phyloP scores from a whole-genome alignment of 2,329 filamentous ascomycete genomes.

The Fusarium sp. region DNA sequence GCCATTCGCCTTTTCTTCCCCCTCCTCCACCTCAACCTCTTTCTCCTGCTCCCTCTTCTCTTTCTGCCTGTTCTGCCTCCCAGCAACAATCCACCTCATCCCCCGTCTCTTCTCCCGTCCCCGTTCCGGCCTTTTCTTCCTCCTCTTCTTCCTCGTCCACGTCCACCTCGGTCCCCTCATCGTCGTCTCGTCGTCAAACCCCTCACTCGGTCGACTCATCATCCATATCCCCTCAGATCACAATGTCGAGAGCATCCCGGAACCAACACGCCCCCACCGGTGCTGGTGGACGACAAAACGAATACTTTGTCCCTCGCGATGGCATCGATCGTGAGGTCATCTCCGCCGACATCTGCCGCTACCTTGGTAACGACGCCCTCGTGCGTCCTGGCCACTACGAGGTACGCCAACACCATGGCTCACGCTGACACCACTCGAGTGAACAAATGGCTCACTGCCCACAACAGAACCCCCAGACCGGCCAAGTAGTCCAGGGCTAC shows the following conservation, averaged over 20 bases:
- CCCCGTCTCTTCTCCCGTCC: constrained; percentile 35
- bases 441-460: constrained; percentile 42
- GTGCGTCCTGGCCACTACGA: constrained; percentile 81
- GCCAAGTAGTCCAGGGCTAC: constrained; percentile 76
- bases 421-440: background rate
- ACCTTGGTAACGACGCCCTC: constrained; percentile 84
- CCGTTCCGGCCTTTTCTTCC: background rate
- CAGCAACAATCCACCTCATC: constrained; percentile 38
- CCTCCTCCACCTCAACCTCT: constrained; percentile 43
- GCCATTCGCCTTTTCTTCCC: constrained; percentile 47
- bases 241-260: constrained; percentile 57
- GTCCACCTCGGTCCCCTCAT: background rate
- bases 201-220: constrained; percentile 24
- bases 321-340: constrained; percentile 88
- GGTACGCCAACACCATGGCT: constrained; percentile 60
- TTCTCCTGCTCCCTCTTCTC: constrained; percentile 36
- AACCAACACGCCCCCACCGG: constrained; percentile 51
- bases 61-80: constrained; percentile 39
- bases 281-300: constrained; percentile 70
- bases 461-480: constrained; percentile 64
- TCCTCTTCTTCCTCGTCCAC: background rate
- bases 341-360: constrained; percentile 86
- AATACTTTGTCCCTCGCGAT: constrained; percentile 84
- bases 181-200: constrained; percentile 30
- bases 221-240: constrained; percentile 36